Percentiles rank a stretch among this genome's conserved stretches.
phyloP scores from a whole-genome alignment of 148 eudicot genomes.

The Vaccinium vitisidaea region DNA sequence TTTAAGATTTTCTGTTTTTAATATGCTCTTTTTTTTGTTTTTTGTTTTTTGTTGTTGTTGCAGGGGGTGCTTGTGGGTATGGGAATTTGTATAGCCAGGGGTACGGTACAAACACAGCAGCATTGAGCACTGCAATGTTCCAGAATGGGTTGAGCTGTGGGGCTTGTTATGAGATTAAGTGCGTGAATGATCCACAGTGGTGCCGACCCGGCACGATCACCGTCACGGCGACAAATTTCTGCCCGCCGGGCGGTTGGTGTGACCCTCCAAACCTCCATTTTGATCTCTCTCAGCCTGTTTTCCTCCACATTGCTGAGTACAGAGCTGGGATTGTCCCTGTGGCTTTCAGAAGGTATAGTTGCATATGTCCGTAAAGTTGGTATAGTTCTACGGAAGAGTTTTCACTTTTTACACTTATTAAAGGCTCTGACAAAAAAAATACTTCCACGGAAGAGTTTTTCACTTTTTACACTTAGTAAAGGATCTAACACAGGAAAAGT shows the following conservation, averaged over 20 bases:
- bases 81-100: slow-evolving; percentile 54
- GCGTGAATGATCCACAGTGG: slow-evolving; percentile 42
- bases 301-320: slow-evolving; percentile 52
- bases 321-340: slow-evolving; percentile 61
- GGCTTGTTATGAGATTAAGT: slow-evolving; percentile 38
- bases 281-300: slow-evolving; percentile 53
- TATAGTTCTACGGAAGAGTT: no score
- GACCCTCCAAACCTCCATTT: slow-evolving; percentile 51
- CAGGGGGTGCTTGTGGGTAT: slow-evolving; percentile 65
- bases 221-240: slow-evolving; percentile 55
- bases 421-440: no score
- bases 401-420: no score
- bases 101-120: slow-evolving; percentile 54
- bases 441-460: no score
- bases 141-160: slow-evolving; percentile 56
- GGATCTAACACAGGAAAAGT: no score
- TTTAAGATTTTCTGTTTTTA: neutral
- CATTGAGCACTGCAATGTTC: slow-evolving; percentile 51
- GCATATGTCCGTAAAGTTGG: no score
- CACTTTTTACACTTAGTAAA: no score
- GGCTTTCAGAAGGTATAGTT: slow-evolving; percentile 46
- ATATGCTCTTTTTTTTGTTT: neutral
- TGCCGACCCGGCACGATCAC: slow-evolving; percentile 45
- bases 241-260: slow-evolving; percentile 64
- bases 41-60: neutral